These are phyloP conservation scores for Cladophialophora carrionii DNA, from an alignment of 2,329 filamentous ascomycete species.

Conservation along the genomic window DNA sequence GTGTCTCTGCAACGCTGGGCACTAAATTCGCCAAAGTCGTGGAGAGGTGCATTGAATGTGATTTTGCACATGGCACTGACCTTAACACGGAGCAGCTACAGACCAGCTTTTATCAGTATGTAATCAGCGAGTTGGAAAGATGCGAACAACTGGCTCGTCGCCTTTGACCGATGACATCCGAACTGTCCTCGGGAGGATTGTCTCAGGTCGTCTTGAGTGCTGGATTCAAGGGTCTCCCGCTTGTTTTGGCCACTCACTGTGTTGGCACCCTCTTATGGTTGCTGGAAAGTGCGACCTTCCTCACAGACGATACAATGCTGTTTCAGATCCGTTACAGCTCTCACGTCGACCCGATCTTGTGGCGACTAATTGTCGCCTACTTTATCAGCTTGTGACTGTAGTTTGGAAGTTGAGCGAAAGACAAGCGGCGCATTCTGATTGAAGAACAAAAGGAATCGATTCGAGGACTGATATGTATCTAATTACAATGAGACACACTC, in stretches of 20 bases:
- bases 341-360: no score
- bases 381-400: background rate
- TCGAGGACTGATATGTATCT: slow-evolving; percentile 37
- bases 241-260: no score
- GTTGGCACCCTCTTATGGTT: no score
- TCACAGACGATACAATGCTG: no score
- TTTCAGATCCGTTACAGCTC: background rate
- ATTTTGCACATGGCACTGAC: background rate
- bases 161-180: background rate
- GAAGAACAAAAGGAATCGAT: slow-evolving; percentile 35
- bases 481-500: slow-evolving; percentile 35
- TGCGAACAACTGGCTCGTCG: background rate
- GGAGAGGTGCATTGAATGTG: slow-evolving; percentile 2
- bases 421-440: background rate
- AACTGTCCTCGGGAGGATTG: no score
- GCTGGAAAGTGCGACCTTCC: no score
- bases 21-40: background rate
- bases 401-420: background rate
- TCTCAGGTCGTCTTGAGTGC: no score
- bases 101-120: slow-evolving; percentile 1
- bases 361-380: background rate
- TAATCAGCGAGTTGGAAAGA: slow-evolving; percentile 4
- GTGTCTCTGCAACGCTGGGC: background rate
- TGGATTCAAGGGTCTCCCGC: no score
- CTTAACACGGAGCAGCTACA: background rate